Base-by-base conservation (phyloP, 2,329 filamentous ascomycete species). In the Cercospora janseana region DNA sequence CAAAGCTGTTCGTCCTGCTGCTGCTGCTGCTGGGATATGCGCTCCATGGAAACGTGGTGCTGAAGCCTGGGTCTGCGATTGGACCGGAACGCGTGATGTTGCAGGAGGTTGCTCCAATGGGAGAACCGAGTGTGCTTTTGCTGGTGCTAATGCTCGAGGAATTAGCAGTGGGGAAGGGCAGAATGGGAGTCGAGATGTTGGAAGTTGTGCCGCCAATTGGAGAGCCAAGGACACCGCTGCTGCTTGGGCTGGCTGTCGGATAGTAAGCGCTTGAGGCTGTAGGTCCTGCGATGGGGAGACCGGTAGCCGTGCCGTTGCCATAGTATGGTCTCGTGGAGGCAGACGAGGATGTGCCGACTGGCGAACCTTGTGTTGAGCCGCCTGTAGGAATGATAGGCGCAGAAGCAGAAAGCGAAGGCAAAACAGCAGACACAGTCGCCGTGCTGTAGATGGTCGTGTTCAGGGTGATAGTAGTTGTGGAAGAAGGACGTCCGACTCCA, bases 191-290 rank as follows among this genome's bases (percentile, higher is more conserved):
- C n/a, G n/a, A n/a, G n/a, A n/a, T n/a, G n/a, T n/a, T n/a, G n/a
- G n/a, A n/a, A n/a, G n/a, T n/a, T n/a, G n/a, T n/a, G n/a, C n/a
- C n/a, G n/a, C n/a, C n/a, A n/a, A n/a, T n/a, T n/a, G n/a, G n/a
- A n/a, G n/a, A n/a, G n/a, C n/a, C n/a, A n/a, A n/a, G n/a, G n/a
- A n/a, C n/a, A n/a, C n/a, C n/a, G n/a, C n/a, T n/a, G n/a, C n/a
- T n/a, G n/a, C n/a, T n/a, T n/a, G 29, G 29, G 10, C n/a, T 4
- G 2, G 20, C 35, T 3, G 41, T 44, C 4, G 41, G 28, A 24
- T 18, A 44, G 41, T 29, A 31, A 2, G 15, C 41, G 7, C 18
- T 44, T n/a, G 41, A 44, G 9, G 27, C 41, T n/a, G 41, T 31
- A 1, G 41, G 26, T 4, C 10, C 41, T 12, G 24, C 18, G 10